Conservation (phyloP, 495 filamentous ascomycete species). For the Aspergillus sclerotiicarbonarius region DNA sequence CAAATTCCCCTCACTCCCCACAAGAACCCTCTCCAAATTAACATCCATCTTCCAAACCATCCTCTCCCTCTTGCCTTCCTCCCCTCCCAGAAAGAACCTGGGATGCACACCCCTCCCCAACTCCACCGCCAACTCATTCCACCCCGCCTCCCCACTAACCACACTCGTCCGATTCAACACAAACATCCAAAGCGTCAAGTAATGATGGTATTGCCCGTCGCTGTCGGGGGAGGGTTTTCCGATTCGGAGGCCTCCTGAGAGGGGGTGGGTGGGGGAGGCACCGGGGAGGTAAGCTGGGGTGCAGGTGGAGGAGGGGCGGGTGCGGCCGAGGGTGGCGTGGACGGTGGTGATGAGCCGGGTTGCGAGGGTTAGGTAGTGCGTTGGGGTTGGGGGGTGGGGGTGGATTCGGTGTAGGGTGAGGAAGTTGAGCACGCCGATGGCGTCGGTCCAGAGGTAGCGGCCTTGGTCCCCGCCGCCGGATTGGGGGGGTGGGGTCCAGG, state of each 20-base stretch:
- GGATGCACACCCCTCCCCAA: slow-evolving; percentile 60
- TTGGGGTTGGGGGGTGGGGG: slow-evolving; percentile 1
- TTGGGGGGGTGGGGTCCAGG: slow-evolving; percentile 46
- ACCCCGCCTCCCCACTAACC: slow-evolving; percentile 48
- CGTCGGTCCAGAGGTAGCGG: slow-evolving; percentile 68
- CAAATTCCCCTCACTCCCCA: slow-evolving; percentile 56
- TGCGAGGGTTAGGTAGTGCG: slow-evolving; percentile 54
- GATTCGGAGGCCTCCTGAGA: slow-evolving; percentile 62
- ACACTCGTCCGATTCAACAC: slow-evolving; percentile 58
- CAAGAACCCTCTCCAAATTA: slow-evolving; percentile 50
- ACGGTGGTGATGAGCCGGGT: slow-evolving; percentile 50
- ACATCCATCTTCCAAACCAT: slow-evolving; percentile 66
- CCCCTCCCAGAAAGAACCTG: slow-evolving; percentile 48
- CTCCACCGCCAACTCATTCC: slow-evolving; percentile 55
- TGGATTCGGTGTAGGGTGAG: slow-evolving; percentile 55
- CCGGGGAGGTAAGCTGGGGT: slow-evolving; percentile 53
- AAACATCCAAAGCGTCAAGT: slow-evolving; percentile 71
- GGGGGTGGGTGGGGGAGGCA: slow-evolving; percentile 53
- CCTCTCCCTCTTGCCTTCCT: slow-evolving; percentile 33
- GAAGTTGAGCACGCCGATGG: slow-evolving; percentile 67
- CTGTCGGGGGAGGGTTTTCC: slow-evolving; percentile 57
- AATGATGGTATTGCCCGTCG: slow-evolving; percentile 70
- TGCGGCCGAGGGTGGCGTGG: slow-evolving; percentile 56
- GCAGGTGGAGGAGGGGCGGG: slow-evolving; percentile 41
- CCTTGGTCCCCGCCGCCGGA: slow-evolving; percentile 65